A percentile compares a stretch with the other conserved stretches of the same genome.
phyloP scores from a whole-genome alignment of 2,329 filamentous ascomycete species.

The Zymoseptoria brevis region DNA sequence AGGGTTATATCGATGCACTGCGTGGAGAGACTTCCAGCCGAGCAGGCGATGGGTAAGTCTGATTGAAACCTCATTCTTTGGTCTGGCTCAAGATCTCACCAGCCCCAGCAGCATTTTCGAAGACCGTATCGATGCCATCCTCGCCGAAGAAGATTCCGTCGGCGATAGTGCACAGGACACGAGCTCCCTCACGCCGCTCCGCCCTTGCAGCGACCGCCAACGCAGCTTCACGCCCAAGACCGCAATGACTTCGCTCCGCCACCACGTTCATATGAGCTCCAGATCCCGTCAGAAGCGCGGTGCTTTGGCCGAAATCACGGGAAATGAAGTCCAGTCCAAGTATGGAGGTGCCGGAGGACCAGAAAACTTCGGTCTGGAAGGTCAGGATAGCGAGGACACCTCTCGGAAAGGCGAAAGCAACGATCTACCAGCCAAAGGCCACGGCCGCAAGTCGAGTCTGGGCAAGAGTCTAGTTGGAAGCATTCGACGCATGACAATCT shows the following conservation, averaged over 20 bases:
- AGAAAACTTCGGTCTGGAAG: background rate
- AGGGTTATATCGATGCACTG: conserved; percentile 8
- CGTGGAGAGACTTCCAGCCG: background rate
- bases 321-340: background rate
- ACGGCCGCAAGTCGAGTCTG: conserved; percentile 15
- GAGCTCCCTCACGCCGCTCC: conserved; percentile 8
- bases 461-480: conserved; percentile 21
- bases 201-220: conserved; percentile 5
- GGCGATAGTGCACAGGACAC: background rate
- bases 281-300: conserved; percentile 10
- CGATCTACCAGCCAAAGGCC: conserved; percentile 4
- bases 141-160: background rate
- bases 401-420: conserved; percentile 1
- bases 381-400: background rate
- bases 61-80: background rate
- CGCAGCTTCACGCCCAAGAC: conserved; percentile 14
- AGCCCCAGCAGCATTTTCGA: background rate
- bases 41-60: background rate
- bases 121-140: background rate
- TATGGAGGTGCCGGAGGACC: background rate
- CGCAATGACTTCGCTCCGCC: conserved; percentile 15
- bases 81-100: background rate
- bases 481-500: conserved; percentile 13
- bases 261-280: conserved; percentile 12
- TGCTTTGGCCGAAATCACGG: conserved; percentile 8